Percentiles rank a stretch among this genome's conserved stretches.
Conservation (phyloP, 2,329 filamentous ascomycete species). For the Hirsutella minnesotensis region DNA sequence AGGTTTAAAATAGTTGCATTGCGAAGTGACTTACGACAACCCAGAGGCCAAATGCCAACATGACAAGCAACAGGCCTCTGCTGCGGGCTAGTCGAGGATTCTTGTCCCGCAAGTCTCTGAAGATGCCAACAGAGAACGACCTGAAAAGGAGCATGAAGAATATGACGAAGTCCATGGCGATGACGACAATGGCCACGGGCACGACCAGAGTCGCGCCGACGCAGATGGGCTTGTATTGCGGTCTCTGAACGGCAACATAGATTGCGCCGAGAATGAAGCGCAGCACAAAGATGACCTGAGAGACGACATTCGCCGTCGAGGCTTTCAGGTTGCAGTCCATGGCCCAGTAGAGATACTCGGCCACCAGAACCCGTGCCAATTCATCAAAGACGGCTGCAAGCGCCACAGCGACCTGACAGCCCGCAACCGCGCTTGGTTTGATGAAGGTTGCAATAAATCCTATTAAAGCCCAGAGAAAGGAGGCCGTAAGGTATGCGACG, state of each 20-base stretch:
- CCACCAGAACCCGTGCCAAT: constrained; percentile 37
- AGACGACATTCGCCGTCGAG: constrained; percentile 24
- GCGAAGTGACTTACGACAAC: constrained; percentile 32
- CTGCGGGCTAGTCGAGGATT: constrained; percentile 15
- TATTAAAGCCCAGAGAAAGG: constrained; percentile 40
- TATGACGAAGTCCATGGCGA: constrained; percentile 33
- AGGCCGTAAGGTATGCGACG: constrained; percentile 38
- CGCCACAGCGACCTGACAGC: constrained; percentile 39
- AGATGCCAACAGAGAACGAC: constrained; percentile 24
- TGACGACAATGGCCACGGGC: constrained; percentile 31
- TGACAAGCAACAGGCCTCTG: constrained; percentile 29
- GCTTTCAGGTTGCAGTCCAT: constrained; percentile 27
- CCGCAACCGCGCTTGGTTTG: constrained; percentile 25
- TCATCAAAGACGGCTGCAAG: constrained; percentile 47
- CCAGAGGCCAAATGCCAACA: constrained; percentile 38
- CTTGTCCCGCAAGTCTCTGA: constrained; percentile 18
- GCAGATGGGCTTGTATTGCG: constrained; percentile 40
- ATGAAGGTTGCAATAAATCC: constrained; percentile 39
- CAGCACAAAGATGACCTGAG: constrained; percentile 33
- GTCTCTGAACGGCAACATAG: constrained; percentile 41
- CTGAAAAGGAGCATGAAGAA: constrained; percentile 28
- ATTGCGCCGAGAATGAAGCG: constrained; percentile 41
- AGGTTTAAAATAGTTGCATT: too few species aligned
- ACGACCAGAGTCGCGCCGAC: constrained; percentile 32
- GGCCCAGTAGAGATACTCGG: constrained; percentile 43